Conservation (phyloP, 441 rosid species). For the Pelargonium citronellum region DNA sequence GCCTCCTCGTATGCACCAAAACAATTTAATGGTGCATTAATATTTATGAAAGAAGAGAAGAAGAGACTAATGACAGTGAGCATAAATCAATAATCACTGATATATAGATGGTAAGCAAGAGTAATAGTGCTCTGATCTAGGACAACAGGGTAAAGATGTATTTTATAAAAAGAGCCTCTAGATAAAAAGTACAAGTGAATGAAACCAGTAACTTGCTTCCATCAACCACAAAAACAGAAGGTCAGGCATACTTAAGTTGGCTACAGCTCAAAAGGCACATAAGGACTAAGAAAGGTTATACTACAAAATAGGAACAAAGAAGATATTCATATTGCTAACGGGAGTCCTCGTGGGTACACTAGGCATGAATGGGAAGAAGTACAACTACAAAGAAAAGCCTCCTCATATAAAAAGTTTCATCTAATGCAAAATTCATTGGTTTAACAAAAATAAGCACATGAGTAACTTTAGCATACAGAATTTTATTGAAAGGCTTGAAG, state of each 20-base stretch:
- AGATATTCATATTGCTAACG: not conserved
- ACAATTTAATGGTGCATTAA: not conserved
- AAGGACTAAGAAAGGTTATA: not conserved
- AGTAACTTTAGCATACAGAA: not conserved
- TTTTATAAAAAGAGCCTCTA: not conserved
- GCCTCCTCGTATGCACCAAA: not conserved
- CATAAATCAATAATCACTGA: not conserved
- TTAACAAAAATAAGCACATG: not conserved
- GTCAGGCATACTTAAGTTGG: too few species aligned
- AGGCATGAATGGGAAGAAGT: not conserved
- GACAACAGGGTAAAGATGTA: not conserved
- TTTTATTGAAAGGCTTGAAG: not conserved
- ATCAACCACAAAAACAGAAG: not conserved
- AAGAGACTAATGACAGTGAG: not conserved
- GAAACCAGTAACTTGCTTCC: not conserved
- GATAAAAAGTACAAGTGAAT: not conserved
- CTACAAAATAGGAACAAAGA: not conserved
- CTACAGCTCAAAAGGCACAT: not conserved
- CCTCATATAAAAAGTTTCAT: not conserved
- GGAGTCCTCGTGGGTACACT: not conserved
- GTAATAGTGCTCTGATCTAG: not conserved
- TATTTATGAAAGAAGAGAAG: not conserved
- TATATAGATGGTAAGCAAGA: not conserved
- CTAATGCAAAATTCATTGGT: not conserved
- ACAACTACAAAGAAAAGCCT: not conserved